phyloP scores from a whole-genome alignment of 106 monocot genomes.

The Hemerocallis citrina region DNA sequence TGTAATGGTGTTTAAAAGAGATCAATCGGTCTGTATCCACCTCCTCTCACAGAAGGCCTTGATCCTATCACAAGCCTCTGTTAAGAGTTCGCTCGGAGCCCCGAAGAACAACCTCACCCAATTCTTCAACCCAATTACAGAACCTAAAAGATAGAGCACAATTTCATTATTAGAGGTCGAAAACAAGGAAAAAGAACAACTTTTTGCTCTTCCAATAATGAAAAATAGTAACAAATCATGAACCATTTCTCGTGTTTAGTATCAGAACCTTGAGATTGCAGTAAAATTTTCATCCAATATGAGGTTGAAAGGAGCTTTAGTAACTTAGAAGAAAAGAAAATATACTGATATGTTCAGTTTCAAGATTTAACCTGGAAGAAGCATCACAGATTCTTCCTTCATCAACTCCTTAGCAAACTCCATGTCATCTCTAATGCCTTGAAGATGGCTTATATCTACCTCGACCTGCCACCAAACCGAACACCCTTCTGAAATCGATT shows the following conservation, averaged over 20 bases:
- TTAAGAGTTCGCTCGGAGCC: slow-evolving; percentile 26
- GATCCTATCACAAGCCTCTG: slow-evolving; percentile 65
- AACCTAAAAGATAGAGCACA: slow-evolving; percentile 31
- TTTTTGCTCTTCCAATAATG: too few relatives aligned
- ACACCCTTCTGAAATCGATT: too few relatives aligned
- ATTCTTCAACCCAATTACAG: slow-evolving; percentile 74
- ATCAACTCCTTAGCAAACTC: slow-evolving; percentile 73
- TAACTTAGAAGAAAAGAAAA: too few relatives aligned
- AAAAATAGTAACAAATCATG: too few relatives aligned
- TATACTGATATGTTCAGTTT: not conserved
- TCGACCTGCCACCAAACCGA: slow-evolving; percentile 51
- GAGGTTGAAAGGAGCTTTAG: too few relatives aligned
- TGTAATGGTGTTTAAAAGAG: too few relatives aligned
- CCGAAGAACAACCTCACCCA: slow-evolving; percentile 93
- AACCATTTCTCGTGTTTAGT: too few relatives aligned
- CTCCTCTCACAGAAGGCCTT: slow-evolving; percentile 57
- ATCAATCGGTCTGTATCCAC: too few relatives aligned
- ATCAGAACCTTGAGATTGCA: too few relatives aligned
- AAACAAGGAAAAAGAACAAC: too few relatives aligned
- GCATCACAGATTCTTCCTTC: slow-evolving; percentile 76
- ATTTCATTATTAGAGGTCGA: too few relatives aligned
- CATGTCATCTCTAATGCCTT: slow-evolving; percentile 63
- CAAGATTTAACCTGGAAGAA: slow-evolving; percentile 86
- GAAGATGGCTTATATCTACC: slow-evolving; percentile 34
- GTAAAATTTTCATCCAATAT: too few relatives aligned